phyloP scores from a whole-genome alignment of 257 asterid species.

The Nicotiana knightiana region DNA sequence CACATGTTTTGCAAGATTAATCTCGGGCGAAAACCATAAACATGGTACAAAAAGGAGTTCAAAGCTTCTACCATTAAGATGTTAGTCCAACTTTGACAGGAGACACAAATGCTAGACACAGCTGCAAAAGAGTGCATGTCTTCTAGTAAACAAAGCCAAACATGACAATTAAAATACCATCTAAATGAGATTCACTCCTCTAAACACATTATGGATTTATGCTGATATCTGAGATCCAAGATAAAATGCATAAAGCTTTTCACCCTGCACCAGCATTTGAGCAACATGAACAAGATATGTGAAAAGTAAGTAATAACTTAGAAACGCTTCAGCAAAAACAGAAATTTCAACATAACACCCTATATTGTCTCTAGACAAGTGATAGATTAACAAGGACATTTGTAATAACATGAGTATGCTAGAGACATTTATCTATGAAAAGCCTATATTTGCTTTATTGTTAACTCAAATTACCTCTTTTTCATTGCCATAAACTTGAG shows the following conservation, averaged over 20 bases:
- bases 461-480: slow-evolving; percentile 19
- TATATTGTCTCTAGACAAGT: background rate
- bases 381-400: background rate
- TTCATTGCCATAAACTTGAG: slow-evolving; percentile 23
- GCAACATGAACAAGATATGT: background rate
- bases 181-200: background rate
- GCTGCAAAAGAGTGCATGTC: background rate
- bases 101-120: background rate
- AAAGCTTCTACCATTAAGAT: background rate
- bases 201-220: background rate
- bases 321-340: background rate
- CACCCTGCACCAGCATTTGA: background rate
- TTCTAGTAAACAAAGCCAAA: background rate
- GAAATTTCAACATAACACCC: background rate
- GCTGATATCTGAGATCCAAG: background rate
- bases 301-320: background rate
- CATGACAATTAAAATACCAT: background rate
- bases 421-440: background rate
- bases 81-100: background rate
- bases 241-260: background rate
- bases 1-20: background rate
- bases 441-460: background rate
- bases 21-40: background rate
- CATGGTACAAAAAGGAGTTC: background rate
- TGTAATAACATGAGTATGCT: background rate